phyloP scores from a whole-genome alignment of 805 yeast genomes.

The Sugiyamaella lignohabitans region DNA sequence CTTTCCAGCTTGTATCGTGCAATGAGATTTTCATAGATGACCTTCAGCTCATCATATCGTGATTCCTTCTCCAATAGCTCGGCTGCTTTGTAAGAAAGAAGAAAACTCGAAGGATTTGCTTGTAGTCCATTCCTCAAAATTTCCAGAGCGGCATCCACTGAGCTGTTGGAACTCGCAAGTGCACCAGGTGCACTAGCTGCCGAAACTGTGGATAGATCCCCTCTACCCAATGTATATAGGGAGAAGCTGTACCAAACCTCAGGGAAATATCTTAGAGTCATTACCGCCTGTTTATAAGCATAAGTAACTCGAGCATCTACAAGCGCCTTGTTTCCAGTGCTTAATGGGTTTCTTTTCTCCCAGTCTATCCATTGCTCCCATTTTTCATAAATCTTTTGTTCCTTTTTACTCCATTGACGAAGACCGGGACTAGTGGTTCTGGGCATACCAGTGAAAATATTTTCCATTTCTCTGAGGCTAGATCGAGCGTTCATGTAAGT shows the following conservation, averaged over 20 bases:
- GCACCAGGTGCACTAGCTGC: too few species aligned
- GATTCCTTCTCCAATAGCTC: constrained; percentile 61
- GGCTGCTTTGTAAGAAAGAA: constrained; percentile 59
- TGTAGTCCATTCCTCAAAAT: constrained; percentile 48
- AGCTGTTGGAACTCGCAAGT: constrained; percentile 32
- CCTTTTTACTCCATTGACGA: constrained; percentile 25
- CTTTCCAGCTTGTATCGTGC: constrained; percentile 38
- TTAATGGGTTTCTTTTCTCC: constrained; percentile 68
- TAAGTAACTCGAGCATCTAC: constrained; percentile 55
- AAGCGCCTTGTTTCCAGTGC: constrained; percentile 42
- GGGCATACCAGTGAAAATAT: constrained; percentile 46
- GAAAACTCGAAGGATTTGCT: constrained; percentile 64
- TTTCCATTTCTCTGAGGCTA: constrained; percentile 62
- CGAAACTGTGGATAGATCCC: not conserved
- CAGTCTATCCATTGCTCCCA: constrained; percentile 77
- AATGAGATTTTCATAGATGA: constrained; percentile 46
- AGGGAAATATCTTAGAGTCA: constrained; percentile 55
- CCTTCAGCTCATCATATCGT: constrained; percentile 44
- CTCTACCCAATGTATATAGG: constrained; percentile 25
- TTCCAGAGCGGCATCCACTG: constrained; percentile 37
- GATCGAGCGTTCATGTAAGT: constrained; percentile 85
- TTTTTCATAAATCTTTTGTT: constrained; percentile 39
- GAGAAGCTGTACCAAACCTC: constrained; percentile 64
- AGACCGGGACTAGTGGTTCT: constrained; percentile 32
- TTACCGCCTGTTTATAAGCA: constrained; percentile 65